Evolutionary conservation across 805 yeast species (phyloP), one percentile per base, ranked within the genome.

Genomic region (Kodamaea leandrae): DNA sequence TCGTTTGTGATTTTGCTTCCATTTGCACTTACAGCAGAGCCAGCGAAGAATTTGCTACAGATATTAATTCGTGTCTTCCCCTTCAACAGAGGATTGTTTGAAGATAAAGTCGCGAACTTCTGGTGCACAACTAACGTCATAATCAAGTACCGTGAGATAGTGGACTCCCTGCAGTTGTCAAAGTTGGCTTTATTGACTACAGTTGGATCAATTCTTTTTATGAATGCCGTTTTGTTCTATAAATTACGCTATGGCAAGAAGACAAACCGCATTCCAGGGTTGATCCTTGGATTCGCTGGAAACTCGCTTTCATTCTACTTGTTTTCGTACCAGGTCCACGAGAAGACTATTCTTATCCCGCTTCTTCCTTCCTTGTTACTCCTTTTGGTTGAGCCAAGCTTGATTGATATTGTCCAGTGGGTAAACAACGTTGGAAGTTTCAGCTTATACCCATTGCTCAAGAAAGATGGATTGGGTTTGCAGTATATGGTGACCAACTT

Each of bases 291-390:
- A 1, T 74, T 93, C 38, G 78, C 89, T 1, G 81, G 87, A 0
- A 80, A 91, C 43, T 80, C 99, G 0, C 76, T 93, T 81, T 83
- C 95, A 0, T 93, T 93, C 57, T 93, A 74, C 60, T 68, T 93
- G 39, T 93, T 93, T 59, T 83, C 96, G 23, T 93, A 88, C 69
- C 98, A 91, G 60, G 98, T 93, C 4, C 99, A 93, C 59, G 98
- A 93, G 63, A 93, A 93, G 64, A 78, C 93, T 0, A 90, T 93
- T 12, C 65, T 93, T 44, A 76, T 93, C 2, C 98, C 99, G 0
- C 71, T 93, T 49, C 58, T 93, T 52, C 98, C 98, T 4, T 77
- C 88, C 8, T 79, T 93, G 0, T 65, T 93, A 41, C 63, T 90
- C 67, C 77, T 49, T 33, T 69, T 78, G 34, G 66, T 73, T 23